phyloP scores from a whole-genome alignment of 2,329 filamentous ascomycete species.

The Corniculantispora saksenae region DNA sequence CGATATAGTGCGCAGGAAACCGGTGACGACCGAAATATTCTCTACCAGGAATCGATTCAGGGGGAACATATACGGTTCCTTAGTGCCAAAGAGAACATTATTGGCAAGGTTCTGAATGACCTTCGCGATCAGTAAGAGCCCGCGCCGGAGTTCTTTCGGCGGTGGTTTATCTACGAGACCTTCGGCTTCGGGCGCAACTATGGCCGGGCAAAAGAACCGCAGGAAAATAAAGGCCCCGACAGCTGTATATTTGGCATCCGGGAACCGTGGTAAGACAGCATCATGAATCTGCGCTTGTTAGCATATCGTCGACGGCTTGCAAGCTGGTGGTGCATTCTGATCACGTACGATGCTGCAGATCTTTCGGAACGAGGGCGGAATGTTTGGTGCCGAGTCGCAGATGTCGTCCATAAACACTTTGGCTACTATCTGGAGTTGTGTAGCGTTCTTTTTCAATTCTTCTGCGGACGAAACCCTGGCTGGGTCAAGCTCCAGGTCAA shows the following conservation, averaged over 20 bases:
- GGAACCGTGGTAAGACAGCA: constrained; percentile 64
- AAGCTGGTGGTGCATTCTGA: not conserved
- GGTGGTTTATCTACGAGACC: constrained; percentile 62
- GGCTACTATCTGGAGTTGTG: constrained; percentile 66
- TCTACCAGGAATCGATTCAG: constrained; percentile 68
- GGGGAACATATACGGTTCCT: constrained; percentile 72
- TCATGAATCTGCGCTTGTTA: constrained; percentile 52
- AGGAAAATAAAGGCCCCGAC: constrained; percentile 72
- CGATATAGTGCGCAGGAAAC: constrained; percentile 67
- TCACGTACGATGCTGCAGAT: constrained; percentile 65
- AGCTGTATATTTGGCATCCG: constrained; percentile 70
- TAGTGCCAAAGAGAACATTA: constrained; percentile 70
- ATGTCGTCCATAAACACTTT: constrained; percentile 74
- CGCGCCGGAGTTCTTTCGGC: constrained; percentile 69
- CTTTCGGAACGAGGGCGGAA: constrained; percentile 64
- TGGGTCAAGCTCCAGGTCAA: constrained; percentile 69
- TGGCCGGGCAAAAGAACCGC: constrained; percentile 71
- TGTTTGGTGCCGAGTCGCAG: constrained; percentile 60
- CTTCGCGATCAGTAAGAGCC: constrained; percentile 68
- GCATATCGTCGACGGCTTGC: constrained; percentile 19
- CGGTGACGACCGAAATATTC: constrained; percentile 68
- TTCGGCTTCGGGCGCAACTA: constrained; percentile 69
- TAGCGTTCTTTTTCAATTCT: constrained; percentile 65
- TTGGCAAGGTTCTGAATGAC: constrained; percentile 72
- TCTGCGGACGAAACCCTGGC: constrained; percentile 60